Evolutionary conservation across 2,329 filamentous ascomycete species (phyloP).

Genomic region (Colletotrichum abscissum): DNA sequence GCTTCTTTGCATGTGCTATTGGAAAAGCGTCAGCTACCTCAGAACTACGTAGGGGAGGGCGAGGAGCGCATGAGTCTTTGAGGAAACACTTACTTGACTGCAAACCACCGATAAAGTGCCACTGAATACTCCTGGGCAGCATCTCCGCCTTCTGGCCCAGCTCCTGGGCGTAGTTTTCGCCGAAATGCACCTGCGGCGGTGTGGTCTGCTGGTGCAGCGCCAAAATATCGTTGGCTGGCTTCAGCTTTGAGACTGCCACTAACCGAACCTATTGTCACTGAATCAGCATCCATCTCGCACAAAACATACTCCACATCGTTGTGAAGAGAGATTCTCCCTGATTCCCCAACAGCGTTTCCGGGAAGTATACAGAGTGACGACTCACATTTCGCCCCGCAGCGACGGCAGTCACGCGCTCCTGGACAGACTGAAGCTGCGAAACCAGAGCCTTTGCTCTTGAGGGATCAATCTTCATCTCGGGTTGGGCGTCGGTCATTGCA

Average conservation of each 20-base stretch:
- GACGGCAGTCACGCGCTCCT: slow-evolving; percentile 65
- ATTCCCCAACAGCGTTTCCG: not conserved
- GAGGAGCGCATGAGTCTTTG: not conserved
- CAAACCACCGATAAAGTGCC: slow-evolving; percentile 97
- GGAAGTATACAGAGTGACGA: slow-evolving; percentile 30
- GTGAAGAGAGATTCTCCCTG: not conserved
- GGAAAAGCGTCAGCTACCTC: not conserved
- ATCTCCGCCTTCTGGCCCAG: slow-evolving; percentile 85
- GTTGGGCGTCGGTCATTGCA: slow-evolving; percentile 34
- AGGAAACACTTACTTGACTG: slow-evolving; percentile 71
- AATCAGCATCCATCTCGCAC: not conserved
- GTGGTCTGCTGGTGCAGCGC: slow-evolving; percentile 73
- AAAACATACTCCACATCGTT: not conserved
- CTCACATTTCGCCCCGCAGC: slow-evolving; percentile 66
- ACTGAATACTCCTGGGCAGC: slow-evolving; percentile 80
- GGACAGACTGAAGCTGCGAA: slow-evolving; percentile 71
- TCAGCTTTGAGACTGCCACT: slow-evolving; percentile 96
- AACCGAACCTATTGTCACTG: slow-evolving; percentile 74
- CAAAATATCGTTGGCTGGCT: slow-evolving; percentile 91
- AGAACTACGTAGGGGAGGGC: not conserved
- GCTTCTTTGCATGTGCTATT: slow-evolving; percentile 87
- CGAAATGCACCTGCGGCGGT: slow-evolving; percentile 75
- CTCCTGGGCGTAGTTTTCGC: slow-evolving; percentile 96
- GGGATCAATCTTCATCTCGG: slow-evolving; percentile 71
- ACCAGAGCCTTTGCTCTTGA: slow-evolving; percentile 71